Evolutionary conservation across 768 basidiomycete species (phyloP).

Genomic region (Leucocoprinus leucothites): DNA sequence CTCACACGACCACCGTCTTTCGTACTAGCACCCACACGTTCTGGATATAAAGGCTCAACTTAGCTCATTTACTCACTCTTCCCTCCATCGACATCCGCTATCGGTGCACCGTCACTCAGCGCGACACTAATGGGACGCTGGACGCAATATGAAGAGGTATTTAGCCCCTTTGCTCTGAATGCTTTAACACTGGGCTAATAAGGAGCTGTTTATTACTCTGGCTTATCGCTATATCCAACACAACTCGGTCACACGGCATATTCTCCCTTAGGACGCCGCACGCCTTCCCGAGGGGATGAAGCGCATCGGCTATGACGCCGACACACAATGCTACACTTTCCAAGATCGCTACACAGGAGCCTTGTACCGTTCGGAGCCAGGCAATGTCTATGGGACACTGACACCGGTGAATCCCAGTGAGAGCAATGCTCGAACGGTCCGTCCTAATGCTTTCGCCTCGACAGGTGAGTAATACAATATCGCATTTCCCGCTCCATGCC

Average conservation of each 20-base stretch:
- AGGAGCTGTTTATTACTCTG: too few relatives aligned
- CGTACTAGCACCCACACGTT: too few relatives aligned
- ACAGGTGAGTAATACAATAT: background rate
- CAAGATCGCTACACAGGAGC: slow-evolving; percentile 36
- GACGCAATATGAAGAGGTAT: background rate
- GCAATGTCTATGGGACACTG: slow-evolving; percentile 40
- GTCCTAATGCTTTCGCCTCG: background rate
- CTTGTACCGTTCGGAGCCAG: slow-evolving; percentile 41
- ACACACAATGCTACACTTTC: slow-evolving; percentile 46
- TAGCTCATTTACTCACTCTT: too few relatives aligned
- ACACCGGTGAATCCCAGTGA: slow-evolving; percentile 25
- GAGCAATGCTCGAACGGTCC: background rate
- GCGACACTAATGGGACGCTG: background rate
- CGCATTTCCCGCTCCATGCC: too few relatives aligned
- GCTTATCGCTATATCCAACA: background rate
- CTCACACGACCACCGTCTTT: slow-evolving; percentile 3
- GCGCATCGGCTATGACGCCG: slow-evolving; percentile 51
- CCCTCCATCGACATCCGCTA: background rate
- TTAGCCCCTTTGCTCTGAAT: slow-evolving; percentile 6
- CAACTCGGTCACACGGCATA: background rate
- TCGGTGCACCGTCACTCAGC: background rate
- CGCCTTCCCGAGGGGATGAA: slow-evolving; percentile 42
- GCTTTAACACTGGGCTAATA: background rate
- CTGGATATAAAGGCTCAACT: too few relatives aligned
- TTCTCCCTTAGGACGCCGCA: background rate